These are phyloP conservation scores for Neonectria sp. DNA, from an alignment of 2,329 filamentous ascomycete species.

Conservation along the genomic window DNA sequence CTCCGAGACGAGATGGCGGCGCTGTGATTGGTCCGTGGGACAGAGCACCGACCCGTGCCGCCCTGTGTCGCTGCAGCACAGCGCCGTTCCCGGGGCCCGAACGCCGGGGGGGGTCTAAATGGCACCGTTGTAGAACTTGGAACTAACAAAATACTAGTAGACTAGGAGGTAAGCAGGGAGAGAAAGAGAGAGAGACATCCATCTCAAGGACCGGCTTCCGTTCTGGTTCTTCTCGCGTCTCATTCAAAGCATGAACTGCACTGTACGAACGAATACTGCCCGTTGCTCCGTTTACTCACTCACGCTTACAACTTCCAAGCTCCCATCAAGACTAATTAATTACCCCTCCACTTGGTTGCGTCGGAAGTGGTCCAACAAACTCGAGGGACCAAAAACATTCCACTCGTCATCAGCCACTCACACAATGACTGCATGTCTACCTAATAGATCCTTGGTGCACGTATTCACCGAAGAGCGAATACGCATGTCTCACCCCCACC, in stretches of 20 bases:
- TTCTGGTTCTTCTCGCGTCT: not conserved
- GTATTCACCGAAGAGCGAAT: not conserved
- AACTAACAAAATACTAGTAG: not conserved
- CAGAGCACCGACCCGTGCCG: slow-evolving; percentile 10
- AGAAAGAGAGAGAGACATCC: not conserved
- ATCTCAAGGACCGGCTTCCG: not conserved
- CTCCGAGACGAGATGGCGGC: slow-evolving; percentile 36
- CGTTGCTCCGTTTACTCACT: not conserved
- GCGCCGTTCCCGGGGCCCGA: slow-evolving; percentile 47
- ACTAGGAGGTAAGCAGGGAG: not conserved
- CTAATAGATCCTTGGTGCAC: not conserved
- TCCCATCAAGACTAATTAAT: not conserved
- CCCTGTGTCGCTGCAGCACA: slow-evolving; percentile 15
- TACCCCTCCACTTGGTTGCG: slow-evolving; percentile 21
- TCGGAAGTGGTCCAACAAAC: slow-evolving; percentile 18
- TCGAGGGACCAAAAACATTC: slow-evolving; percentile 6
- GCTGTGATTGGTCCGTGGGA: slow-evolving; percentile 37
- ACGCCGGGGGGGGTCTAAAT: slow-evolving; percentile 33
- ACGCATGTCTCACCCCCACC: not conserved
- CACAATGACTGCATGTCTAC: not conserved
- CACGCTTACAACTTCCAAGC: not conserved
- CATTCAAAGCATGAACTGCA: too few relatives aligned
- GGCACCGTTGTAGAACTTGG: not conserved
- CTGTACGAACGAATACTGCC: not conserved
- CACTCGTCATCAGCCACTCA: slow-evolving; percentile 17